Conservation (phyloP, 73 alveolate species). For the Paramecium pentaurelia region DNA sequence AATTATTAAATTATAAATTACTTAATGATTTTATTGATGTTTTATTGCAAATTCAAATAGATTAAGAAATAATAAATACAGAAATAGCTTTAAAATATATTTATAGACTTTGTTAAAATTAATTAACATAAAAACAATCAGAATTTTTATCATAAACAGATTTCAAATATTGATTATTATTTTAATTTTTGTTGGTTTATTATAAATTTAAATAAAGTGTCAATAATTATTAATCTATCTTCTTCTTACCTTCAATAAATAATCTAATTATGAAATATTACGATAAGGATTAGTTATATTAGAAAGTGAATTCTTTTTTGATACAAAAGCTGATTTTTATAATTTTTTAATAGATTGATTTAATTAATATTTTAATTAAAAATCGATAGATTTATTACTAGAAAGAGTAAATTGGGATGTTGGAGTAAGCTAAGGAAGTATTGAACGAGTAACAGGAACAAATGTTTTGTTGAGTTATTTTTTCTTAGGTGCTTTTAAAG, state of each 20-base stretch:
- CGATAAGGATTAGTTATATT: background rate
- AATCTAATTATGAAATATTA: background rate
- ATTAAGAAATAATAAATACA: background rate
- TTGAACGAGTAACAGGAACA: background rate
- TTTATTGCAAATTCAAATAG: background rate
- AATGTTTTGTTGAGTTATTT: background rate
- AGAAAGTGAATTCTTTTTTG: background rate
- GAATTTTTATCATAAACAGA: background rate
- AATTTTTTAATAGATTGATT: background rate
- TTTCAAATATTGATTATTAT: background rate
- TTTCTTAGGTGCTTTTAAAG: background rate
- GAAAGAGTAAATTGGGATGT: background rate
- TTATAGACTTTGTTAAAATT: background rate
- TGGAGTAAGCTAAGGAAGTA: background rate
- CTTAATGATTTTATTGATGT: background rate
- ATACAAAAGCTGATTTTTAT: background rate
- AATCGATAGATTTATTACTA: background rate
- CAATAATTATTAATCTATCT: background rate
- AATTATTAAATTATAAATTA: background rate
- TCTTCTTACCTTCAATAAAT: background rate
- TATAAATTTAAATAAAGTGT: background rate
- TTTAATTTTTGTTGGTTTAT: background rate
- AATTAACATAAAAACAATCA: background rate
- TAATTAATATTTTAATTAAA: background rate
- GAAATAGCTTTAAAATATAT: background rate